Conservation (phyloP, 306 rosid genomes). For the Glycine tomentella region DNA sequence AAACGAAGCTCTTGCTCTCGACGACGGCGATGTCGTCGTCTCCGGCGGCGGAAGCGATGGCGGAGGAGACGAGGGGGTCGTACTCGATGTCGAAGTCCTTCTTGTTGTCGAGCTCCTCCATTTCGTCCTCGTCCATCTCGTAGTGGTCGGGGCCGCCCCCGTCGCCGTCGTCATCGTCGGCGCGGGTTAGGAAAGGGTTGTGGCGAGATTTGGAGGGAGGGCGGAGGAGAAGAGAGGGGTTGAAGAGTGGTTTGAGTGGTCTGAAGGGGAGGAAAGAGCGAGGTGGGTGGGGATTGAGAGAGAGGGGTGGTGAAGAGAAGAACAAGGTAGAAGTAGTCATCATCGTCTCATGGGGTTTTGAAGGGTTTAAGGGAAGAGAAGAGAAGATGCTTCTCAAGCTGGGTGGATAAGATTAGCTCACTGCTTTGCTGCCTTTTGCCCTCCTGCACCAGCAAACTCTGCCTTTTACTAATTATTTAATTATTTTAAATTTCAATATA, state of each 20-base stretch:
- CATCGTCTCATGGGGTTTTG: no score
- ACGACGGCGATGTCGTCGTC: slow-evolving; percentile 64
- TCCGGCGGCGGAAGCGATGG: slow-evolving; percentile 17
- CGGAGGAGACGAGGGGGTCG: slow-evolving; percentile 52
- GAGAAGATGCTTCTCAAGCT: no score
- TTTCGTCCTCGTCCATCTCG: slow-evolving; percentile 86
- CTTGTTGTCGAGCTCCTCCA: slow-evolving; percentile 90
- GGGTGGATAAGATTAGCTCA: no score
- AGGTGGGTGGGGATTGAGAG: slow-evolving; percentile 30
- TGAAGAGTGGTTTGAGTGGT: slow-evolving; percentile 39
- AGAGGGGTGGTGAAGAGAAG: slow-evolving; percentile 42
- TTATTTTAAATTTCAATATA: no score
- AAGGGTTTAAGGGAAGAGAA: no score
- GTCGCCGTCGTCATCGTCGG: slow-evolving; percentile 55
- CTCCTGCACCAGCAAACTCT: no score
- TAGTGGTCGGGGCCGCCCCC: slow-evolving; percentile 74
- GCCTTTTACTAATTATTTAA: no score
- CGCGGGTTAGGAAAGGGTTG: slow-evolving; percentile 64
- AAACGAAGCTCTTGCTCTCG: slow-evolving; percentile 72
- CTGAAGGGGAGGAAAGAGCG: not conserved
- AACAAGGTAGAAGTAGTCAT: not conserved
- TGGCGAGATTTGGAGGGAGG: slow-evolving; percentile 10
- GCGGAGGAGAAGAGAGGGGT: slow-evolving; percentile 10
- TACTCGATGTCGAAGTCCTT: slow-evolving; percentile 95
- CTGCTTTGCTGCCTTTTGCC: no score